Base-by-base conservation (phyloP, 371 early-diverging fungal genomes). In the Rhizoclosmatium hyalinum region DNA sequence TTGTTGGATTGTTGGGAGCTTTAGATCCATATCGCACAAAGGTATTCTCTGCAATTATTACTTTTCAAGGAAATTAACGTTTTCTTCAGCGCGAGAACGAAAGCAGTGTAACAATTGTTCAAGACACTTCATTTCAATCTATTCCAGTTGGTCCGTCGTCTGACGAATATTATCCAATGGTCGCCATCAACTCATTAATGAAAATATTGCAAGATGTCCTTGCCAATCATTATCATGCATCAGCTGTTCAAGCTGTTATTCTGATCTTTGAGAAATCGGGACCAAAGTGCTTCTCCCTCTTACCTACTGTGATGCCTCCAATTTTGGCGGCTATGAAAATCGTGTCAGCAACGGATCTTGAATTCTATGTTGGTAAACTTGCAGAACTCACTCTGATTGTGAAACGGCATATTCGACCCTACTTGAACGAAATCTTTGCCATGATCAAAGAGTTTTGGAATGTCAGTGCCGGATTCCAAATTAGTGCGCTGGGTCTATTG, bases 1-100 rank as follows among this genome's bases (percentile, higher is more conserved):
- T 94, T 32, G 90, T 98, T 79, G 99, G 99, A 75, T 93, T 95
- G 17, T 82, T 98, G 8, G 99, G 99, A 61, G 99, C 99, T 0
- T 80, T 98, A 17, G 98, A 97, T 88, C 98, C 99, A 19, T 96
- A 96, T 80, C 85, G 91, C 62, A 93, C 94, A 81, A 94, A 93
- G 89, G 90, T 93, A 79, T 3, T 68, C 55, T 19, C 41, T 43
- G 53, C 24, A 3, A n/a, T 65, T 2, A 45, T 24, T 14, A 17
- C 24, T 78, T 19, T 32, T 17, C 43, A 32, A 39, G 53, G 14
- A 41, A 54, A 24, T 19, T 17, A 19, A 21, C 41, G 0, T 64
- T 32, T 43, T 45, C 14, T 50, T 8, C 58, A 74, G 68, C 55
- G 53, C 3, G 73, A 77, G 12, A 24, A 68, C 60, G 32, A 63